Evolutionary conservation across 345 rosid genomes (phyloP).

Genomic region (Populus ilicifolia): DNA sequence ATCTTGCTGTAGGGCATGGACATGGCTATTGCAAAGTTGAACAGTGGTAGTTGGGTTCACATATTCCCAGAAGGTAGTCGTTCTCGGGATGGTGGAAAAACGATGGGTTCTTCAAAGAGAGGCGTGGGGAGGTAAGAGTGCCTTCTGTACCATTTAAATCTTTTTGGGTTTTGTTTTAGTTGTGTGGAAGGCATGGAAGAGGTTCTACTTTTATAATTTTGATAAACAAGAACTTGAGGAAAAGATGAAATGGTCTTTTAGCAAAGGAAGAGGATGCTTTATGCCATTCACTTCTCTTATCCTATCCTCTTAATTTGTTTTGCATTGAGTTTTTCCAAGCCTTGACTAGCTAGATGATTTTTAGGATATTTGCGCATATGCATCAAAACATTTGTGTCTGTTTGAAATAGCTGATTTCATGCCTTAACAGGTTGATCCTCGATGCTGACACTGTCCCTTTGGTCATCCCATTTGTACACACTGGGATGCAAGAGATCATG

Average conservation of each 20-base stretch:
- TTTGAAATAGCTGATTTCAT: background rate
- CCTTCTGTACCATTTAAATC: background rate
- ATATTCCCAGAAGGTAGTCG: slow-evolving; percentile 98
- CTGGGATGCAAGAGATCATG: slow-evolving; percentile 96
- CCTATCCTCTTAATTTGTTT: too few relatives aligned
- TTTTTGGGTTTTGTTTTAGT: background rate
- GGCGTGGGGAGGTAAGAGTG: slow-evolving; percentile 83
- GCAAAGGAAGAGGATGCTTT: too few relatives aligned
- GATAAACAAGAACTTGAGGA: background rate
- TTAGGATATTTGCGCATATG: background rate
- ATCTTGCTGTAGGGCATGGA: slow-evolving; percentile 75
- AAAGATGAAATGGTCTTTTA: background rate
- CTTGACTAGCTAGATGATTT: too few relatives aligned
- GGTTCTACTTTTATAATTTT: background rate
- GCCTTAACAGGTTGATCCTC: slow-evolving; percentile 59
- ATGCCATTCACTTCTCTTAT: too few relatives aligned
- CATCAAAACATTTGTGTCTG: background rate
- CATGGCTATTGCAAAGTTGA: slow-evolving; percentile 82
- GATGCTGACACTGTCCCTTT: slow-evolving; percentile 78
- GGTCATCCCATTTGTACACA: slow-evolving; percentile 91
- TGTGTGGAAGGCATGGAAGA: background rate
- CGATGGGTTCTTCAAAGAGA: slow-evolving; percentile 74
- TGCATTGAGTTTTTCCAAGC: too few relatives aligned
- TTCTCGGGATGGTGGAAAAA: slow-evolving; percentile 91
- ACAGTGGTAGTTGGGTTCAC: slow-evolving; percentile 95